Conservation (phyloP, 2,329 filamentous ascomycete genomes). For the Scedosporium boydii region DNA sequence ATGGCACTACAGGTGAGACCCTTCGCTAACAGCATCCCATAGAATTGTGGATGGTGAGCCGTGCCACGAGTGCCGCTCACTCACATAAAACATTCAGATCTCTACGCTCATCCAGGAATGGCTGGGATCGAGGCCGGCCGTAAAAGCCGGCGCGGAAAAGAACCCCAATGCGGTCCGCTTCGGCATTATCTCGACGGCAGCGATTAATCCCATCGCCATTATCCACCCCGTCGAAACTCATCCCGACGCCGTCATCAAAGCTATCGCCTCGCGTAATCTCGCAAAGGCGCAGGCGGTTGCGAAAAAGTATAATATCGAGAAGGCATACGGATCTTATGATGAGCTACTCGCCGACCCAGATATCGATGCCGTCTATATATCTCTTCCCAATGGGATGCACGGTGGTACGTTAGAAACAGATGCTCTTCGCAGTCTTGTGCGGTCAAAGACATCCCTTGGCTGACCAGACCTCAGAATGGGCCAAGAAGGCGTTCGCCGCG, state of each 20-base stretch:
- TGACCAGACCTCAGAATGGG: constrained; percentile 20
- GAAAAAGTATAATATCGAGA: constrained; percentile 4
- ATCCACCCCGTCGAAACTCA: constrained; percentile 8
- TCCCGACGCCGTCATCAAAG: constrained; percentile 3
- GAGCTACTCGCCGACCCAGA: constrained; percentile 12
- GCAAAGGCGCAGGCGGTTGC: constrained; percentile 3
- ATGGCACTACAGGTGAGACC: not conserved
- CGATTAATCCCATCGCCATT: constrained; percentile 7
- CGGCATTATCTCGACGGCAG: constrained; percentile 5
- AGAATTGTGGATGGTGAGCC: too few species aligned
- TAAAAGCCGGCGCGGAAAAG: constrained; percentile 3
- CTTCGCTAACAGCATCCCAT: not conserved
- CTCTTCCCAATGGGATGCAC: constrained; percentile 39
- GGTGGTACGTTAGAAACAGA: constrained; percentile 10
- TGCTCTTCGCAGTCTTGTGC: not conserved
- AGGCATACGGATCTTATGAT: constrained; percentile 10
- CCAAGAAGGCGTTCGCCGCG: constrained; percentile 35
- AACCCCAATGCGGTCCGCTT: constrained; percentile 4
- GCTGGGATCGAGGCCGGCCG: not conserved
- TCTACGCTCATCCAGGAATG: constrained; percentile 1
- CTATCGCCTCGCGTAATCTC: constrained; percentile 5
- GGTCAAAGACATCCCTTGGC: too few species aligned
- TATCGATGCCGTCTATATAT: constrained; percentile 25
- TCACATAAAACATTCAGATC: not conserved
- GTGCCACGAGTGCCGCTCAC: not conserved